These are phyloP conservation scores for Neonectria hederae DNA, from an alignment of 2,329 filamentous ascomycete genomes.

Conservation along the genomic window DNA sequence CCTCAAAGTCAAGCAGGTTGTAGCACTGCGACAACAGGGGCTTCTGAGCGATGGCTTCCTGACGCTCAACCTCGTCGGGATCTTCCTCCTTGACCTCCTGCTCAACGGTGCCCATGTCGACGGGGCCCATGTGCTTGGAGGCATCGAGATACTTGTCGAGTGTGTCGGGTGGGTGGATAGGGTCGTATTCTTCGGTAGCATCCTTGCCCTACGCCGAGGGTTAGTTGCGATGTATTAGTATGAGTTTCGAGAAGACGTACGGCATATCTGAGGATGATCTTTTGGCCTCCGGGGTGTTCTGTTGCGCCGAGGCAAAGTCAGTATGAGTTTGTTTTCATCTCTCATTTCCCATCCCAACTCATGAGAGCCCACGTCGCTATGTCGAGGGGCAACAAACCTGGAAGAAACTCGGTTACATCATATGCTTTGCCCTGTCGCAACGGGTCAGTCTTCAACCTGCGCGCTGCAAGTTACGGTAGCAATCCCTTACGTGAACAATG, in stretches of 20 bases:
- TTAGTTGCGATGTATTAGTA: constrained; percentile 15
- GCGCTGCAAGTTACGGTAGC: neutral
- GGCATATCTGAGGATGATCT: constrained; percentile 96
- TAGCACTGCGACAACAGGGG: constrained; percentile 88
- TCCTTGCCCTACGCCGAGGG: constrained; percentile 74
- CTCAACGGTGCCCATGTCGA: constrained; percentile 86
- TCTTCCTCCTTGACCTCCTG: constrained; percentile 75
- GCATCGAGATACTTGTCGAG: constrained; percentile 84
- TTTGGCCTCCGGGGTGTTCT: constrained; percentile 89
- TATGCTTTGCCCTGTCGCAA: constrained; percentile 75
- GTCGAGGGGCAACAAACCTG: constrained; percentile 57
- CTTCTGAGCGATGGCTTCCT: constrained; percentile 78
- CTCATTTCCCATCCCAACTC: neutral
- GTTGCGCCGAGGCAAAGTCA: constrained; percentile 16
- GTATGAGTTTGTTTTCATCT: neutral
- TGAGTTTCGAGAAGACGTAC: constrained; percentile 48
- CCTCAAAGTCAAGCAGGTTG: constrained; percentile 95
- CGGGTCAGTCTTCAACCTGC: constrained; percentile 26
- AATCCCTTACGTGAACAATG: constrained; percentile 75
- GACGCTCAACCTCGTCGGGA: constrained; percentile 68
- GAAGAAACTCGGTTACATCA: constrained; percentile 90
- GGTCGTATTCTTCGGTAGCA: constrained; percentile 90
- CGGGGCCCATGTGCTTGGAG: constrained; percentile 87
- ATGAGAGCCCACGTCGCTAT: neutral
- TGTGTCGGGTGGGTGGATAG: constrained; percentile 88